Evolutionary conservation across 768 basidiomycete species (phyloP).

Genomic region (Boletales sp.): DNA sequence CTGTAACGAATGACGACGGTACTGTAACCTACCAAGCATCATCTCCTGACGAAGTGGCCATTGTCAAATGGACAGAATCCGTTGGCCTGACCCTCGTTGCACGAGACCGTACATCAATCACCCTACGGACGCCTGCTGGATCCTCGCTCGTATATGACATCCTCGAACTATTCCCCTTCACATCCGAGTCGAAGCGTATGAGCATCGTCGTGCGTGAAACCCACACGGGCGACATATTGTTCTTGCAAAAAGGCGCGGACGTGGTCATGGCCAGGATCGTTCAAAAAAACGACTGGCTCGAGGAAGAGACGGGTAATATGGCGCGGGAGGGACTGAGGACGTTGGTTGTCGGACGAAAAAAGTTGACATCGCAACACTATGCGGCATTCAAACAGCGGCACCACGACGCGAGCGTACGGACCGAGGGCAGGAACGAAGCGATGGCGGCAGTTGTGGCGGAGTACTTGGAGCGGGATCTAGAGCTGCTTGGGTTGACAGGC

Average conservation of each 20-base stretch:
- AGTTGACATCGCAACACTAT: conserved; percentile 66
- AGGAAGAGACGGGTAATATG: conserved; percentile 99
- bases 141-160: conserved; percentile 70
- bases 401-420: conserved; percentile 72
- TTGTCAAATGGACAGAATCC: conserved; percentile 95
- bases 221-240: conserved; percentile 73
- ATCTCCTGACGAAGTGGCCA: conserved; percentile 98
- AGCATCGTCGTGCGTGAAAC: conserved; percentile 90
- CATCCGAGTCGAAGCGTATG: conserved; percentile 98
- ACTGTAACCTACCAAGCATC: conserved; percentile 97
- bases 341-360: conserved; percentile 85
- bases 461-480: conserved; percentile 83
- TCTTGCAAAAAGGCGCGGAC: conserved; percentile 96
- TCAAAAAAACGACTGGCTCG: conserved; percentile 96
- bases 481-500: conserved; percentile 92
- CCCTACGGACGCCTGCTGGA: conserved; percentile 71
- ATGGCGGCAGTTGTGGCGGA: conserved; percentile 72
- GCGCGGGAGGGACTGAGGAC: conserved; percentile 94
- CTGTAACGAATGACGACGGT: conserved; percentile 91
- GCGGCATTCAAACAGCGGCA: conserved; percentile 67
- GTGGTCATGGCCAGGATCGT: conserved; percentile 97
- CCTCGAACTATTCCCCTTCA: conserved; percentile 96
- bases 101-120: conserved; percentile 89
- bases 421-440: conserved; percentile 79
- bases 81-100: conserved; percentile 86